phyloP scores from a whole-genome alignment of 495 filamentous ascomycete species.

The Aspergillus hancockii region DNA sequence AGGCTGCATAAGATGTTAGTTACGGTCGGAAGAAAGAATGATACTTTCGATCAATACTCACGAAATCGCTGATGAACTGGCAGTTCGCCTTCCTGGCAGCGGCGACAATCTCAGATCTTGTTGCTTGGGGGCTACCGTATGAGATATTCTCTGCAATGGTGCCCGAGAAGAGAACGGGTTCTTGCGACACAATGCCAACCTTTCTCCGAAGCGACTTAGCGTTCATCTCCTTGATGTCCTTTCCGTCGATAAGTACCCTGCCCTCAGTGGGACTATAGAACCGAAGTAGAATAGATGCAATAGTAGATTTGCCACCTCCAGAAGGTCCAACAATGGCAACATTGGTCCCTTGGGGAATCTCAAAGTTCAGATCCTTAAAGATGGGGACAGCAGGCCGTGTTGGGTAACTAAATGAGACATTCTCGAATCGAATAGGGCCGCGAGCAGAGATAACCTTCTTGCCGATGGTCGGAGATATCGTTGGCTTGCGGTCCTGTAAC shows the following conservation, averaged over 20 bases:
- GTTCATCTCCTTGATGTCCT: conserved; percentile 84
- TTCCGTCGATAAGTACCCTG: conserved; percentile 78
- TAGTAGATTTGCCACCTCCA: conserved; percentile 93
- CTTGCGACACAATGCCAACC: conserved; percentile 93
- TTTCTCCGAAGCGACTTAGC: conserved; percentile 91
- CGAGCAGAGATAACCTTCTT: conserved; percentile 74
- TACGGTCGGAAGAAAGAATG: not conserved
- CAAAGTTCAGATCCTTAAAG: conserved; percentile 85
- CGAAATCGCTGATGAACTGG: conserved; percentile 91
- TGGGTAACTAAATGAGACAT: conserved; percentile 86
- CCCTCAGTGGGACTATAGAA: conserved; percentile 86
- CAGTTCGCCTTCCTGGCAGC: conserved; percentile 96
- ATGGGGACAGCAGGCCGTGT: conserved; percentile 88
- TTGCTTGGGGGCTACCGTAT: conserved; percentile 83
- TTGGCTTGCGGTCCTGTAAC: conserved; percentile 87
- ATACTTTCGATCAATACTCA: conserved; percentile 35
- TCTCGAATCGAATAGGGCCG: conserved; percentile 81
- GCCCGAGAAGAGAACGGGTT: conserved; percentile 94
- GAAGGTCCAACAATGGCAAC: conserved; percentile 95
- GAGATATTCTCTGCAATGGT: conserved; percentile 96
- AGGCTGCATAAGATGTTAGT: conserved; percentile 48
- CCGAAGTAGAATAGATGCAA: conserved; percentile 80
- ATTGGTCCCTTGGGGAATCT: conserved; percentile 88
- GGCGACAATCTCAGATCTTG: conserved; percentile 74
- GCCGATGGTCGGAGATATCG: conserved; percentile 82